These are phyloP conservation scores for Coix lacrymajobi DNA, from an alignment of 176 grass and related monocot species.

Conservation along the genomic window DNA sequence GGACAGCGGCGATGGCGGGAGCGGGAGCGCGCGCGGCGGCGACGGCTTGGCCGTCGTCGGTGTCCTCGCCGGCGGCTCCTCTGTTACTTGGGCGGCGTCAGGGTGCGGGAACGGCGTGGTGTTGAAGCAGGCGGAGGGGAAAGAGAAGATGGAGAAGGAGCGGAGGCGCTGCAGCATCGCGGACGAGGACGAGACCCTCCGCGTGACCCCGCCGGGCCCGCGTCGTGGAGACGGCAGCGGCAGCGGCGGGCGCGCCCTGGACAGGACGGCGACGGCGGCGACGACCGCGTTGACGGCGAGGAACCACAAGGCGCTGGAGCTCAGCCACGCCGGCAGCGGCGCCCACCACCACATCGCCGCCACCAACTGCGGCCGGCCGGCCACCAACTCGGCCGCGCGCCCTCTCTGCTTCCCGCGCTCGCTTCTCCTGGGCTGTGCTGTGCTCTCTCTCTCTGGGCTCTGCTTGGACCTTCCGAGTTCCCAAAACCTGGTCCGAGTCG, in stretches of 20 bases:
- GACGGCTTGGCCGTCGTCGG: neutral
- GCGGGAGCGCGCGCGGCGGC: neutral
- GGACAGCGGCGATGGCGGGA: neutral
- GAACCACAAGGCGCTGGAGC: constrained; percentile 10
- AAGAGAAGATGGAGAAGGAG: constrained; percentile 36
- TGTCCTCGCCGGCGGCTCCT: fast-evolving
- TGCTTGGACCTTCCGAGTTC: neutral
- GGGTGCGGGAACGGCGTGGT: neutral
- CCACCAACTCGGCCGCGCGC: neutral
- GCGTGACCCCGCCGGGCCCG: neutral
- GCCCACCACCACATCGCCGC: neutral
- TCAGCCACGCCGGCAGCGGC: neutral
- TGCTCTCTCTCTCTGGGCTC: no score
- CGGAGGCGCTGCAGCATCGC: neutral
- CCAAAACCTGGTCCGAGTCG: neutral
- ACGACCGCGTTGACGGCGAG: constrained; percentile 25
- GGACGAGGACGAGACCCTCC: neutral
- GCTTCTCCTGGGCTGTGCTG: neutral
- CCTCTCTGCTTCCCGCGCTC: neutral
- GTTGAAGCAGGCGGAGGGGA: constrained; percentile 16
- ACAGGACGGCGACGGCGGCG: constrained; percentile 33
- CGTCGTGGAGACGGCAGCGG: neutral
- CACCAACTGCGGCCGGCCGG: neutral
- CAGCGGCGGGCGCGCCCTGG: neutral
- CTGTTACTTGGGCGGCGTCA: neutral